Evolutionary conservation across 2,329 filamentous ascomycete species (phyloP), one percentile per base, ranked within the genome.

Genomic region (Westerdykella ornata): DNA sequence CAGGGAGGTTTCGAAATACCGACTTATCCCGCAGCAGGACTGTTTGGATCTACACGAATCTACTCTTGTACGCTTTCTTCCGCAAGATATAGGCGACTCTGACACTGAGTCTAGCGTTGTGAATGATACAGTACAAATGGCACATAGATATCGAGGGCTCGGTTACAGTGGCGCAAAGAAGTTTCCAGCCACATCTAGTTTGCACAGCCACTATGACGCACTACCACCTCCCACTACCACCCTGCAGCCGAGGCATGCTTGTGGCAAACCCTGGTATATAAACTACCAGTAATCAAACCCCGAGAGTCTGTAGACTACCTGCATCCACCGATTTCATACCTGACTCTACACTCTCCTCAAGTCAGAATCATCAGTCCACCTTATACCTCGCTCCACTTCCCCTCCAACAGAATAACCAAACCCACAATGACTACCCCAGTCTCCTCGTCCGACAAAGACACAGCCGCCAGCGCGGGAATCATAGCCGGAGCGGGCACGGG

Each of bases 131-230:
- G 8, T n/a, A 29, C 8, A n/a, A 29, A 8, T 29, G 26, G 26
- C 26, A n/a, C 8, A n/a, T 29, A 29, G 26, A n/a, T 8, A 33
- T 15, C n/a, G 3, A 7, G 4, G 12, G 9, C 31, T 22, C 34
- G 30, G 39, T 35, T 20, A 20, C 18, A 16, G 32, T 31, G n/a
- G 13, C 22, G 43, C 19, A 8, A 37, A 20, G 44, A 53, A 57
- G 22, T 5, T 53, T 55, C 51, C 42, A 51, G 51, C 54, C 52
- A 54, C 49, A 54, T 9, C 5, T n/a, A n/a, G 8, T 26, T 22
- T 44, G 52, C 53, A 57, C 52, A 37, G 56, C 54, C 56, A 58
- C 54, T 47, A 53, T 57, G 53, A 57, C 51, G 48, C 45, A 49
- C n/a, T 37, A 26, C 22, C 22, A 8, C 8, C 12, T 26, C 12